Base-by-base conservation (phyloP, 1,284 basidiomycete genomes). In the Gymnopus androsaceus region DNA sequence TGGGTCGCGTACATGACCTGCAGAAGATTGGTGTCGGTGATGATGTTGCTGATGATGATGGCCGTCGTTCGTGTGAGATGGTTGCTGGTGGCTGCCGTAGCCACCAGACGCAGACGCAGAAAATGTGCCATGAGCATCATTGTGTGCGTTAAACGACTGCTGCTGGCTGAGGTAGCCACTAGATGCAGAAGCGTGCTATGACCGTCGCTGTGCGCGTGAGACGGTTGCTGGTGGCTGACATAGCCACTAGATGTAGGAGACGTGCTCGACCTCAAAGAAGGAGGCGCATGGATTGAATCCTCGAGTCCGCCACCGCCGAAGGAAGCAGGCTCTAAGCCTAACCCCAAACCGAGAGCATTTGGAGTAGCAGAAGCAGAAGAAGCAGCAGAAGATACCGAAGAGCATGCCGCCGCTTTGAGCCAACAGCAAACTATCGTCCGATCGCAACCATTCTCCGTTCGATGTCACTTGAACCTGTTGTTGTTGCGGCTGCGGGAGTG, bases 1-100 rank as follows among this genome's bases (percentile, higher is more conserved):
- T n/a, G 57, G 37, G 27, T 67, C 27, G 69, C 67, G 28, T 56
- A 57, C 4, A 67, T 70, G 21, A 59, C 44, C 57, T 59, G 64
- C 33, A 62, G 45, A 48, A 56, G 53, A 33, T 48, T 53, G 28
- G 27, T 47, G 47, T 37, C 48, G 47, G 5, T 56, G 51, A 9
- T 50, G 54, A 12, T 33, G 21, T n/a, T n/a, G n/a, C n/a, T n/a
- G n/a, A n/a, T n/a, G n/a, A n/a, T n/a, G n/a, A n/a, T n/a, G n/a
- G n/a, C n/a, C n/a, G n/a, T n/a, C n/a, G n/a, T n/a, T n/a, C n/a
- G n/a, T n/a, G n/a, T n/a, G n/a, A n/a, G n/a, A n/a, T n/a, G n/a
- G n/a, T n/a, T n/a, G n/a, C n/a, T n/a, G n/a, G n/a, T n/a, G n/a
- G n/a, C n/a, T n/a, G n/a, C n/a, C n/a, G n/a, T n/a, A n/a, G n/a